Evolutionary conservation across 495 filamentous ascomycete genomes (phyloP).

Genomic region (Neurospora sp.): DNA sequence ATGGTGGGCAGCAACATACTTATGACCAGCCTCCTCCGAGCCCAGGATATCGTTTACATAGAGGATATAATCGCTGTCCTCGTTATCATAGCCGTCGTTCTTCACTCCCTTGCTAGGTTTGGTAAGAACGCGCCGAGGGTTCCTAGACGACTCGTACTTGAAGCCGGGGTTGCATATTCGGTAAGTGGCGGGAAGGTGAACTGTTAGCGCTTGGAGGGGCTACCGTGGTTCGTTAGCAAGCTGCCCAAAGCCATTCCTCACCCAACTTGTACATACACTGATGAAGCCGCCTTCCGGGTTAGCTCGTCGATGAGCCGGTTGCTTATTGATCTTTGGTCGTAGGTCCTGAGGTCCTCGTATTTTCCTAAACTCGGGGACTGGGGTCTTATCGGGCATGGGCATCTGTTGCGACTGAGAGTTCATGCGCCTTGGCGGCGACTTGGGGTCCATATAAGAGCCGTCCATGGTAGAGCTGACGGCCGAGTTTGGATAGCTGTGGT

Average conservation of each 20-base stretch:
- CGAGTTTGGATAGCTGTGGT: constrained; percentile 51
- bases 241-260: background rate
- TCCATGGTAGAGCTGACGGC: constrained; percentile 54
- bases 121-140: constrained; percentile 92
- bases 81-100: constrained; percentile 98
- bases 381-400: constrained; percentile 48
- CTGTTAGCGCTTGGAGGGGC: constrained; percentile 94
- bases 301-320: constrained; percentile 85
- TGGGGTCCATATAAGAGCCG: constrained; percentile 62
- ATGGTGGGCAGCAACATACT: constrained; percentile 45
- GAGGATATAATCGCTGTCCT: constrained; percentile 98
- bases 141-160: constrained; percentile 99
- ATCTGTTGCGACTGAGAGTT: constrained; percentile 33
- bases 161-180: constrained; percentile 96
- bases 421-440: constrained; percentile 52
- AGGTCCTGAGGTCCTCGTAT: constrained; percentile 63
- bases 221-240: constrained; percentile 24
- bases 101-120: constrained; percentile 98
- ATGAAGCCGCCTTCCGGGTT: constrained; percentile 98
- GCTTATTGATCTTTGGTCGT: constrained; percentile 69
- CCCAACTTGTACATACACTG: constrained; percentile 54
- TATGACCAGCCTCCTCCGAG: constrained; percentile 94
- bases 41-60: constrained; percentile 99
- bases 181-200: constrained; percentile 88
- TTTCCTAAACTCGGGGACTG: constrained; percentile 80